Base-by-base conservation (phyloP, 2,329 filamentous ascomycete genomes). In the Cadophora sp. region DNA sequence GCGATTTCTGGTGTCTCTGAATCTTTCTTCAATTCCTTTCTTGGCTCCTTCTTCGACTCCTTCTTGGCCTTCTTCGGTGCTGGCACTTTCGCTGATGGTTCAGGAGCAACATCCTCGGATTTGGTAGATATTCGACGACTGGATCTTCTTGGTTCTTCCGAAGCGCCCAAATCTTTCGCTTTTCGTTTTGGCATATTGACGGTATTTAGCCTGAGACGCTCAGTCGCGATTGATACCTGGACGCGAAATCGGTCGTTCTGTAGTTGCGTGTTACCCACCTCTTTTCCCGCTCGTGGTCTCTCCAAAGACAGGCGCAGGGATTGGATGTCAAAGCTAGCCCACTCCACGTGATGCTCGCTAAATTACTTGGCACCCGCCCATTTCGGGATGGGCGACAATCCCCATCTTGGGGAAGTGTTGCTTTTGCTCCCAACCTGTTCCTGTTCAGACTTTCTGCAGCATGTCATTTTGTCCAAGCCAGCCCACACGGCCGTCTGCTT, bases 171-270 rank as follows among this genome's bases (percentile, higher is more conserved):
- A 13, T 75, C 67, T 59, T 71, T 71, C 47, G 70, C 70, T 65
- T 76, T 76, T 62, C 75, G 64, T 70, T 76, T 76, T 13, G 67
- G 67, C 75, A 76, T 75, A 7, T 24, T 65, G 58, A 27, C 14
- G 33, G 27, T 50, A 33, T 55, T 24, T 27, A 51, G 20, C 36
- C 36, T 45, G 16, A 30, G 22, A 20, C 41, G 22, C 7, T 4
- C 18, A 60, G 9, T 45, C 16, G 30, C 2, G 22, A 47, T 20
- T 22, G 33, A 43, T 14, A 30, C 30, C 18, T 53, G 48, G 24
- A 56, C 50, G 50, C 22, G 61, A 45, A n/a, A 39, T 14, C 47
- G 45, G 18, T 60, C 24, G 58, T 60, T 13, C 36, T 39, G 11
- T 13, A 22, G 41, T 7, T 33, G 39, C 39, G 53, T 47, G 58